Evolutionary conservation across 192 early-diverging fungal genomes (phyloP).

Genomic region (Entomortierella lignicola): DNA sequence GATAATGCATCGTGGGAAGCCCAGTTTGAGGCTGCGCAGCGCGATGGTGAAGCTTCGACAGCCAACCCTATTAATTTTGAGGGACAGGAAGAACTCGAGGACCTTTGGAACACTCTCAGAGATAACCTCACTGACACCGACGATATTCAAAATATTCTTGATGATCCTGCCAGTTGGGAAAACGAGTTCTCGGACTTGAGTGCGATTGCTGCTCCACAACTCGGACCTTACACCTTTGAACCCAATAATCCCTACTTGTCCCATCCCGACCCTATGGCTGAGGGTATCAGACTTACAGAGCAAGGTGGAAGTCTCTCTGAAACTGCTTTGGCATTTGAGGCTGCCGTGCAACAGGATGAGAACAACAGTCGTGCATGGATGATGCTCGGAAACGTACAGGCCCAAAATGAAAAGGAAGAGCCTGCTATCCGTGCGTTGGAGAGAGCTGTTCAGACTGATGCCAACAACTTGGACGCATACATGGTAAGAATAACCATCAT

Average conservation of each 20-base stretch:
- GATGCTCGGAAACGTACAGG: conserved; percentile 91
- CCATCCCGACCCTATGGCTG: conserved; percentile 69
- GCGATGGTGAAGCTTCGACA: conserved; percentile 51
- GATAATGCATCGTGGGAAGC: conserved; percentile 68
- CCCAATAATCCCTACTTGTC: conserved; percentile 77
- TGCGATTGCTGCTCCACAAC: conserved; percentile 70
- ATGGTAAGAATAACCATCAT: conserved; percentile 59
- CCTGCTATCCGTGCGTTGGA: conserved; percentile 93
- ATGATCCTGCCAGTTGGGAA: conserved; percentile 42
- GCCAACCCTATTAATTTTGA: conserved; percentile 57
- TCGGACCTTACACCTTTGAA: conserved; percentile 88
- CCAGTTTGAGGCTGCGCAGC: conserved; percentile 65
- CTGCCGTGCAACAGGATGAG: conserved; percentile 83
- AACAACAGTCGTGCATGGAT: conserved; percentile 88
- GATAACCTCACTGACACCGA: conserved; percentile 48
- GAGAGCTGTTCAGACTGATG: conserved; percentile 83
- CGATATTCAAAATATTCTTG: conserved; percentile 47
- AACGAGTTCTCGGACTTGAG: conserved; percentile 56
- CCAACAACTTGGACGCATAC: conserved; percentile 70
- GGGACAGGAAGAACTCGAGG: conserved; percentile 61
- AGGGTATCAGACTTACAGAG: conserved; percentile 65
- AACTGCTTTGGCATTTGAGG: conserved; percentile 92
- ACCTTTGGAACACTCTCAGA: conserved; percentile 62
- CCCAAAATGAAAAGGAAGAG: conserved; percentile 98
- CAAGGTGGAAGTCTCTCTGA: conserved; percentile 80